Evolutionary conservation across 441 rosid species (phyloP).

Genomic region (Biscutella auriculata): DNA sequence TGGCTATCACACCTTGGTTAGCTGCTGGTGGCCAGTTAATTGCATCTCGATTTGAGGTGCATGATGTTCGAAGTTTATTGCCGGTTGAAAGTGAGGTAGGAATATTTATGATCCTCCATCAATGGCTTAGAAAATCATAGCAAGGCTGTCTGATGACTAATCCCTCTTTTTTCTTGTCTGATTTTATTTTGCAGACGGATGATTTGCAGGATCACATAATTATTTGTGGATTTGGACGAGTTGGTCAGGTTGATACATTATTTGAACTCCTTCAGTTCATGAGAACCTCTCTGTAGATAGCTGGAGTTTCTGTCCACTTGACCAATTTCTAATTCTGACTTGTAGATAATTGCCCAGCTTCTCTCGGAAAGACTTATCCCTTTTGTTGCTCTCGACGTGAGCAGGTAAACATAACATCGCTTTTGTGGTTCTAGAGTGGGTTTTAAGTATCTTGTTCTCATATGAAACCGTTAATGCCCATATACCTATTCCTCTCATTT

Average conservation of each 20-base stretch:
- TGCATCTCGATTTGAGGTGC: constrained; percentile 91
- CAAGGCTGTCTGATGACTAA: background rate
- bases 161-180: constrained; percentile 19
- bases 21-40: constrained; percentile 98
- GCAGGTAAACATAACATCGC: constrained; percentile 45
- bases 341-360: constrained; percentile 95
- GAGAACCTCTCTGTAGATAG: constrained; percentile 6
- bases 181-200: constrained; percentile 63
- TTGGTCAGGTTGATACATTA: constrained; percentile 67
- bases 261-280: constrained; percentile 3
- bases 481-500: background rate
- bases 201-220: constrained; percentile 95
- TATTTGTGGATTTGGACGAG: constrained; percentile 95
- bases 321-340: constrained; percentile 8
- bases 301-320: background rate
- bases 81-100: constrained; percentile 95
- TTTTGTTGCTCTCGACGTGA: constrained; percentile 91
- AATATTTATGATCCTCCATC: constrained; percentile 2
- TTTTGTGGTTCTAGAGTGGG: background rate
- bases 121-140: background rate
- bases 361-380: constrained; percentile 95
- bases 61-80: constrained; percentile 86
- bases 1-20: constrained; percentile 96
- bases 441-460: background rate
- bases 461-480: background rate